These are phyloP conservation scores for Eimeria brunetti DNA, from an alignment of 169 alveolate genomes.

Conservation along the genomic window DNA sequence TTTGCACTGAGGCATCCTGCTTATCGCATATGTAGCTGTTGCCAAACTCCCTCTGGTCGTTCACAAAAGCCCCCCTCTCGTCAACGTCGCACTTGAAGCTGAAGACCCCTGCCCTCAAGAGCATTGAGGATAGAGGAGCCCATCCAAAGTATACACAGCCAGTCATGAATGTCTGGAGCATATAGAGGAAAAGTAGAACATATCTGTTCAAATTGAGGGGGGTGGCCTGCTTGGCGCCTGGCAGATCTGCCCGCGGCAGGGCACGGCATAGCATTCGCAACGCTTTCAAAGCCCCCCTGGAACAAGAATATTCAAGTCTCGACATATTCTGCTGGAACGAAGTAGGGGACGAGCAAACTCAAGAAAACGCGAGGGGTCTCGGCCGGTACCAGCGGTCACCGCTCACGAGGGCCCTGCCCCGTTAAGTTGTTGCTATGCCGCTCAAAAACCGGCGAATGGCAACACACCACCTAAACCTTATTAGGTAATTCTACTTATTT, in stretches of 20 bases:
- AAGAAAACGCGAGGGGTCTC: neutral
- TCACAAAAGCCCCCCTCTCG: neutral
- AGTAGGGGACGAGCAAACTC: neutral
- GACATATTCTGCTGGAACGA: neutral
- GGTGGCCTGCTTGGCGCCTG: conserved; percentile 78
- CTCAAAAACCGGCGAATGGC: neutral
- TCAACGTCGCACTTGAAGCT: conserved; percentile 1
- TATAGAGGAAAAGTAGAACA: conserved; percentile 38
- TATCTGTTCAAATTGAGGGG: conserved; percentile 73
- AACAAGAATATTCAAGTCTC: neutral
- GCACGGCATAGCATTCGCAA: neutral
- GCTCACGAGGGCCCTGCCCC: conserved; percentile 7
- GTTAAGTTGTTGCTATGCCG: neutral
- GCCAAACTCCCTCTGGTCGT: neutral
- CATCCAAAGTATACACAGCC: conserved; percentile 78
- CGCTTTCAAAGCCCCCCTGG: neutral
- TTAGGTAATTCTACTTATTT: neutral
- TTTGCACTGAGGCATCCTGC: conserved; percentile 85
- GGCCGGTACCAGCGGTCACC: neutral
- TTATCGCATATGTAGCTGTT: conserved; percentile 81
- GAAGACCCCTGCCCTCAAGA: conserved; percentile 50
- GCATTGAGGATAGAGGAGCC: conserved; percentile 76
- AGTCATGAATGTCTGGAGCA: conserved; percentile 22
- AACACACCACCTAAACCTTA: neutral
- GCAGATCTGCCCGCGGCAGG: conserved; percentile 73